Base-by-base conservation (phyloP, 1,284 basidiomycete genomes). In the Takashimella tepidaria region DNA sequence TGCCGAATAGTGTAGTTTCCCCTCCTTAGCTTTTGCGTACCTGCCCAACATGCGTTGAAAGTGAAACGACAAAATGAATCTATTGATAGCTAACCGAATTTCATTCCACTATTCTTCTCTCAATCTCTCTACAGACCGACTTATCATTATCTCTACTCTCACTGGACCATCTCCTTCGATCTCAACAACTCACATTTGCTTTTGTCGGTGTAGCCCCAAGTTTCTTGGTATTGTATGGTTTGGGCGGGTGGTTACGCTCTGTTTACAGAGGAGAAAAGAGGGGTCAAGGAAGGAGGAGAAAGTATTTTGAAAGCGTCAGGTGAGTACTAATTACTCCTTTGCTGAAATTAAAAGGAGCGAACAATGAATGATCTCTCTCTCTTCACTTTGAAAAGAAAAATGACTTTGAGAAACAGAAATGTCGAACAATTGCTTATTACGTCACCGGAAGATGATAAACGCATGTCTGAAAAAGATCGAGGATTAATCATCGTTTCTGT, bases 151-250 rank as follows among this genome's bases (percentile, higher is more conserved):
- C 66, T 77, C 84, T 51, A 85, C 89, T 49, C 88, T 97, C 67
- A n/a, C 70, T 76, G 61, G 95, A 98, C 76, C 90, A 88, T 68
- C 80, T 98, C 49, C 84, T 98, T 58, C 89, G 87, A 64, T 92
- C 89, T 2, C 95, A 98, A 75, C 91, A 97, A 72, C 80, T 98
- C 26, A 96, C 96, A 1, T 98, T 98, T 66, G 95, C 89, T 1
- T 97, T 97, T 60, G 92, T 98, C 54, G 95, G 95, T 61, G 87
- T 98, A 12, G 93, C 95, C 0, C 93, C 93, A 1, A 86, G 89
- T 0, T 77, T 98, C 19, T 83, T 86, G 1, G 79, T 98, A 43
- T 81, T 93, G 3, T 93, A 93, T 64, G 79, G 86, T 1, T 60
- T 82, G 6, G 79, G 80, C 10, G 81, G 82, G 4, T 84, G 82